Conservation (phyloP, 1,139 yeast genomes). For the Pichia sp. region DNA sequence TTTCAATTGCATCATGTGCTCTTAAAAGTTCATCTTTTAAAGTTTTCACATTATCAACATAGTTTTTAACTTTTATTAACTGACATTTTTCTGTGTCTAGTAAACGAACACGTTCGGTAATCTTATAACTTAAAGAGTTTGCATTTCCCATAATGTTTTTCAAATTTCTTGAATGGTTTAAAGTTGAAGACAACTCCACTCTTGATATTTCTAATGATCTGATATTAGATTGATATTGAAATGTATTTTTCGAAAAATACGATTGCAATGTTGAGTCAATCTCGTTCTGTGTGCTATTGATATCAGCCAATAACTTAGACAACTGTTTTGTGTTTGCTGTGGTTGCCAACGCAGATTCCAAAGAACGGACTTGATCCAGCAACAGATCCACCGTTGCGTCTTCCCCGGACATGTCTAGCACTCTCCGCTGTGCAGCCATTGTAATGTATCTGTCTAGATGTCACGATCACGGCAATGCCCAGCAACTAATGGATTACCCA, state of each 20-base stretch:
- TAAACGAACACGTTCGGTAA: slow-evolving; percentile 63
- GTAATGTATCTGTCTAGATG: not conserved
- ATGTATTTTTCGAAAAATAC: slow-evolving; percentile 17
- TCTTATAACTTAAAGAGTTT: slow-evolving; percentile 56
- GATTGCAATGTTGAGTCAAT: slow-evolving; percentile 20
- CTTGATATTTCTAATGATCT: slow-evolving; percentile 31
- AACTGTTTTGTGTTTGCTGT: slow-evolving; percentile 21
- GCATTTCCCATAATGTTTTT: slow-evolving; percentile 51
- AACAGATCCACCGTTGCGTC: slow-evolving; percentile 1
- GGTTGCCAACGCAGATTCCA: slow-evolving; percentile 13
- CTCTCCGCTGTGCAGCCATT: not conserved
- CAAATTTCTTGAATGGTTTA: slow-evolving; percentile 39
- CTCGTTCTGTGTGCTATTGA: slow-evolving; percentile 22
- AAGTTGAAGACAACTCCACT: slow-evolving; percentile 40
- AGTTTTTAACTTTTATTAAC: slow-evolving; percentile 58
- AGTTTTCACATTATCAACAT: slow-evolving; percentile 59
- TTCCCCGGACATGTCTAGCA: not conserved
- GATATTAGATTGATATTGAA: slow-evolving; percentile 23
- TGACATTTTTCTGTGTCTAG: slow-evolving; percentile 67
- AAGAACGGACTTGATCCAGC: not conserved
- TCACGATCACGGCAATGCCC: no score
- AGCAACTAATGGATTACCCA: no score
- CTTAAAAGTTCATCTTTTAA: slow-evolving; percentile 61
- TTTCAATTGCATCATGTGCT: slow-evolving; percentile 62
- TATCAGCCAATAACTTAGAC: slow-evolving; percentile 18